A percentile compares a stretch with the other conserved stretches of the same genome.
These are phyloP conservation scores for Diaporthe eres DNA, from an alignment of 2,329 filamentous ascomycete species.

Conservation along the genomic window DNA sequence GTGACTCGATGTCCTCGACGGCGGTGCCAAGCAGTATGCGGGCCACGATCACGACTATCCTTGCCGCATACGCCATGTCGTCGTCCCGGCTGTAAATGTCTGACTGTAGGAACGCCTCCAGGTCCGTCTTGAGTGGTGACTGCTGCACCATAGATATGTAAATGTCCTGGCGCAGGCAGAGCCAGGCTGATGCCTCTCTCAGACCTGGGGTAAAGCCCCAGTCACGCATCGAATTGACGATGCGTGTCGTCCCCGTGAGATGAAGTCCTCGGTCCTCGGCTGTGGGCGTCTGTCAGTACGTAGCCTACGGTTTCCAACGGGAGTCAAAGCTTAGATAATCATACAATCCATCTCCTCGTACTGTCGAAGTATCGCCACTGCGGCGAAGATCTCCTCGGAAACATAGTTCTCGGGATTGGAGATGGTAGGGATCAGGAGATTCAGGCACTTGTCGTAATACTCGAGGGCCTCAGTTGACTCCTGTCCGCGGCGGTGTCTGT, in stretches of 20 bases:
- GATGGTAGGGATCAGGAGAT: conserved; percentile 29
- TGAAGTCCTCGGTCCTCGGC: conserved; percentile 18
- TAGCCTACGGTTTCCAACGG: fast-evolving
- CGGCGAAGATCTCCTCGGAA: conserved; percentile 16
- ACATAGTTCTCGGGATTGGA: conserved; percentile 18
- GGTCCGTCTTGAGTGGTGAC: conserved; percentile 21
- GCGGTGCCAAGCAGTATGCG: background rate
- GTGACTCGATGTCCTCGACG: background rate
- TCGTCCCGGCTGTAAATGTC: conserved; percentile 1
- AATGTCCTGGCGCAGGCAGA: conserved; percentile 31
- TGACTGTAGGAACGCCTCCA: conserved; percentile 34
- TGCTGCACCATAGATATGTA: conserved; percentile 34
- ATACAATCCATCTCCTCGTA: conserved; percentile 32
- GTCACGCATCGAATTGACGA: conserved; percentile 26
- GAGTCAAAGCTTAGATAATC: background rate
- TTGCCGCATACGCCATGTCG: conserved; percentile 1
- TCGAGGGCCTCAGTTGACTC: conserved; percentile 20
- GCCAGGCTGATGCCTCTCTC: conserved; percentile 32
- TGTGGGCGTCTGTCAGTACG: background rate
- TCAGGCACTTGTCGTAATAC: conserved; percentile 32
- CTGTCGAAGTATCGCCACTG: conserved; percentile 24
- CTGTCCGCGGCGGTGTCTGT: background rate
- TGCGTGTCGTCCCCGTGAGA: conserved; percentile 25
- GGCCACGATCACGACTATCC: conserved; percentile 10
- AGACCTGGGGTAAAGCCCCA: conserved; percentile 23